A percentile compares a stretch with the other conserved stretches of the same genome.
These are phyloP conservation scores for Aureobasidium sp. DNA, from an alignment of 2,329 filamentous ascomycete species.

Conservation along the genomic window DNA sequence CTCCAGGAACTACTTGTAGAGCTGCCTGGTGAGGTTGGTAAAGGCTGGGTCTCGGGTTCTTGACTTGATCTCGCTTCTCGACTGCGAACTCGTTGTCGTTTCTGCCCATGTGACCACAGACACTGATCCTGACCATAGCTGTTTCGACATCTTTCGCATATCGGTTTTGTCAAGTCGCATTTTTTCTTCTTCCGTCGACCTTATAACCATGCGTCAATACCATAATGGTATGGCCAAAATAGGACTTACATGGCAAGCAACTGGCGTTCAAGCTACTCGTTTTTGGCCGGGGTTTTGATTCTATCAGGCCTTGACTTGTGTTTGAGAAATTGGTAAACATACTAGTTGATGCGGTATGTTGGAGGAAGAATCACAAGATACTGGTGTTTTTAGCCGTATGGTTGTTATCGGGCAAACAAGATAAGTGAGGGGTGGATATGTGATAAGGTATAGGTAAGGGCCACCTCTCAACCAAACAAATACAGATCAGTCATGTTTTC, in stretches of 20 bases:
- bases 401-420: not conserved
- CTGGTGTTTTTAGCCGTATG: not conserved
- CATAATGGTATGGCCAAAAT: not conserved
- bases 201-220: not conserved
- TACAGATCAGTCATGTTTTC: not conserved
- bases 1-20: not conserved
- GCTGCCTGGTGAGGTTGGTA: not conserved
- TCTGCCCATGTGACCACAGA: not conserved
- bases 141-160: slow-evolving; percentile 16
- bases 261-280: slow-evolving; percentile 8
- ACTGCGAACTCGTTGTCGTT: not conserved
- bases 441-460: not conserved
- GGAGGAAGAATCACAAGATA: not conserved
- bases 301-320: slow-evolving; percentile 10
- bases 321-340: slow-evolving; percentile 17
- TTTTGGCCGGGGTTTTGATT: slow-evolving; percentile 1
- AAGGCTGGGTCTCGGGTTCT: too few relatives aligned
- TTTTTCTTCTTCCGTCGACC: slow-evolving; percentile 18
- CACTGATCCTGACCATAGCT: not conserved
- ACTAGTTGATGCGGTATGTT: not conserved
- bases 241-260: slow-evolving; percentile 16
- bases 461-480: not conserved
- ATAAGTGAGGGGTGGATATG: not conserved
- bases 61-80: not conserved
- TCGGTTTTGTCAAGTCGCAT: slow-evolving; percentile 15